Percentiles rank a stretch among this genome's conserved stretches.
These are phyloP conservation scores for Pachysandra terminalis DNA, from an alignment of 164 flowering plant genomes.

Conservation along the genomic window DNA sequence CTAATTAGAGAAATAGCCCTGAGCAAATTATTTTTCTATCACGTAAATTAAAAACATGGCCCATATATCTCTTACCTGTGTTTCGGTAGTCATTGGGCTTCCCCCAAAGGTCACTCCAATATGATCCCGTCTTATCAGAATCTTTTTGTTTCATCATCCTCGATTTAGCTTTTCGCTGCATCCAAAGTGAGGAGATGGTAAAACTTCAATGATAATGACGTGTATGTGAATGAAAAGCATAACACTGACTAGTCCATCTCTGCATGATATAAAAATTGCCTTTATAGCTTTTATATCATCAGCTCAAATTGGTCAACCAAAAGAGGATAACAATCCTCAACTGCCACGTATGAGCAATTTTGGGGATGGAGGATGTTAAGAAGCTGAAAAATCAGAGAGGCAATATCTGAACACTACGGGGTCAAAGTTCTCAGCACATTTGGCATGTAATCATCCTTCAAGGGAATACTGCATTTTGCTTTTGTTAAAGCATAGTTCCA, in stretches of 20 bases:
- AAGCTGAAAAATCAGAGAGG: too few relatives aligned
- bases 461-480: too few relatives aligned
- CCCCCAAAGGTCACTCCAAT: slow-evolving; percentile 87
- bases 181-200: slow-evolving; percentile 1
- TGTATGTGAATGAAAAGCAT: background rate
- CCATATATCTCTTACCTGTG: slow-evolving; percentile 41
- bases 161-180: slow-evolving; percentile 68
- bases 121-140: slow-evolving; percentile 41
- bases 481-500: too few relatives aligned
- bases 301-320: background rate
- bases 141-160: slow-evolving; percentile 67
- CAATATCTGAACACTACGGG: too few relatives aligned
- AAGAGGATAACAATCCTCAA: background rate
- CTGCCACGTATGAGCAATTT: too few relatives aligned
- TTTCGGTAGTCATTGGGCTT: slow-evolving; percentile 42
- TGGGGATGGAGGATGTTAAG: too few relatives aligned
- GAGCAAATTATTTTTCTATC: background rate
- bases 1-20: background rate
- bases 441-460: background rate
- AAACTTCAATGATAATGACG: background rate
- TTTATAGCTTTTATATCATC: too few relatives aligned
- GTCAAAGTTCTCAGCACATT: too few relatives aligned
- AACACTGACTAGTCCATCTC: background rate
- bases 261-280: background rate
- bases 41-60: background rate